These are phyloP conservation scores for Tetradesmus lagerheimii DNA, from an alignment of 139 green algal species.

Conservation along the genomic window DNA sequence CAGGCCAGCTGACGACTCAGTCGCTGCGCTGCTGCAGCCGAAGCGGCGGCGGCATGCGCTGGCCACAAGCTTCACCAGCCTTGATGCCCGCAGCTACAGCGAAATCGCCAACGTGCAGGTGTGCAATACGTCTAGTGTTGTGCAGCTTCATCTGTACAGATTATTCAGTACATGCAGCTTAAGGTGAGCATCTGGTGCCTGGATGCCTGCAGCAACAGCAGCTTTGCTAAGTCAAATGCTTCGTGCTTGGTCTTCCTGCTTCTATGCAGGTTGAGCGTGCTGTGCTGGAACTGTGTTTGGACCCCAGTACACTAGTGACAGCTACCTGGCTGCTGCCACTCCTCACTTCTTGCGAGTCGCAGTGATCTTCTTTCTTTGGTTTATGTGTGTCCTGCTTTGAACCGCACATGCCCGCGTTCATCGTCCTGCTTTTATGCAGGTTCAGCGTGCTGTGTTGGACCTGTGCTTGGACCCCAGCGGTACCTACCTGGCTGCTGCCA, in stretches of 20 bases:
- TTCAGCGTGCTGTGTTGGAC: conserved; percentile 74
- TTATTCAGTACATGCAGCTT: not conserved
- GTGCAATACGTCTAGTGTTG: too few relatives aligned
- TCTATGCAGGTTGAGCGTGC: not conserved
- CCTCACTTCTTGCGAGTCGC: too few relatives aligned
- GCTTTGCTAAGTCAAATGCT: too few relatives aligned
- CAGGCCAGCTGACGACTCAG: conserved; percentile 57
- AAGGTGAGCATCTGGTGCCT: not conserved
- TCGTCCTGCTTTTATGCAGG: not conserved
- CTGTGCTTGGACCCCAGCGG: conserved; percentile 63
- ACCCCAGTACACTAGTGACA: not conserved
- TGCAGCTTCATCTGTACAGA: too few relatives aligned
- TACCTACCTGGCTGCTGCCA: conserved; percentile 58
- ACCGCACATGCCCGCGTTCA: too few relatives aligned
- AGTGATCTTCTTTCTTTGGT: too few relatives aligned
- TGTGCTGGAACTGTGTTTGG: not conserved
- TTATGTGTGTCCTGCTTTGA: too few relatives aligned
- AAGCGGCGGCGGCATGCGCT: conserved; percentile 71
- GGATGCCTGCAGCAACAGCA: too few relatives aligned
- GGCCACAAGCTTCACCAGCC: conserved; percentile 72
- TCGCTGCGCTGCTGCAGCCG: conserved; percentile 47
- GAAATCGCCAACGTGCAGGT: conserved; percentile 78
- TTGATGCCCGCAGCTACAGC: conserved; percentile 75
- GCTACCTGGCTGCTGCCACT: conserved; percentile 18
- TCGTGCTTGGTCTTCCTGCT: too few relatives aligned